phyloP scores from a whole-genome alignment of 2,329 filamentous ascomycete species.

The Pseudocercospora pini-densiflorae region DNA sequence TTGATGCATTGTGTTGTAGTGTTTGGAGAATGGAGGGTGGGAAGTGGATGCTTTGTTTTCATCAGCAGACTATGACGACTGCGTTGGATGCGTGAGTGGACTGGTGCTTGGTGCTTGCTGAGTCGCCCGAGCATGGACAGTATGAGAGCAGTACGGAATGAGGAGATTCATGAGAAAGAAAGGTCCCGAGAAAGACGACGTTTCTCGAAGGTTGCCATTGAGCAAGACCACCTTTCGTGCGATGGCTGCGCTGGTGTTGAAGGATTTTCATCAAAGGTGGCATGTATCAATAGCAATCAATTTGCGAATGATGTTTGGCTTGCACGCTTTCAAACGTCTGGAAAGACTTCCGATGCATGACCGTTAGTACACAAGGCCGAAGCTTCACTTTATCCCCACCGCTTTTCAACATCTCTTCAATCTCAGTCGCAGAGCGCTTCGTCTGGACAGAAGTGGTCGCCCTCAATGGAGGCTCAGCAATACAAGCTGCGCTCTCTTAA shows the following conservation, averaged over 20 bases:
- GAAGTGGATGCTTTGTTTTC: constrained; percentile 36
- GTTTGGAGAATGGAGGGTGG: constrained; percentile 35
- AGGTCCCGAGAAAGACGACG: too few relatives aligned
- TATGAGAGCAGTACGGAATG: neutral
- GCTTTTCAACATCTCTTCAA: neutral
- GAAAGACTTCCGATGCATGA: neutral
- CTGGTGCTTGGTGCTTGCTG: neutral
- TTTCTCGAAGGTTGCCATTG: neutral
- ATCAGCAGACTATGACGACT: constrained; percentile 36
- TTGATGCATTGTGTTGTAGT: constrained; percentile 38
- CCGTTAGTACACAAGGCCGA: neutral
- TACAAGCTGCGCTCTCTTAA: constrained; percentile 3
- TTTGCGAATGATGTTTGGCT: neutral
- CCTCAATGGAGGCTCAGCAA: neutral
- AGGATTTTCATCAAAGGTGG: neutral
- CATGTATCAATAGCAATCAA: neutral
- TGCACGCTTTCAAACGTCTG: neutral
- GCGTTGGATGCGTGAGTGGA: neutral
- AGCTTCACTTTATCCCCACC: neutral
- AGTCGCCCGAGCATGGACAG: neutral
- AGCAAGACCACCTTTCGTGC: neutral
- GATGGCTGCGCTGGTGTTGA: neutral
- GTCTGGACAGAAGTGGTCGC: neutral
- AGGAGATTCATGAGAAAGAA: too few relatives aligned
- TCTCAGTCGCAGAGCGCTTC: neutral